Conservation (phyloP, 1,284 basidiomycete species). For the Sparassis latifolia region DNA sequence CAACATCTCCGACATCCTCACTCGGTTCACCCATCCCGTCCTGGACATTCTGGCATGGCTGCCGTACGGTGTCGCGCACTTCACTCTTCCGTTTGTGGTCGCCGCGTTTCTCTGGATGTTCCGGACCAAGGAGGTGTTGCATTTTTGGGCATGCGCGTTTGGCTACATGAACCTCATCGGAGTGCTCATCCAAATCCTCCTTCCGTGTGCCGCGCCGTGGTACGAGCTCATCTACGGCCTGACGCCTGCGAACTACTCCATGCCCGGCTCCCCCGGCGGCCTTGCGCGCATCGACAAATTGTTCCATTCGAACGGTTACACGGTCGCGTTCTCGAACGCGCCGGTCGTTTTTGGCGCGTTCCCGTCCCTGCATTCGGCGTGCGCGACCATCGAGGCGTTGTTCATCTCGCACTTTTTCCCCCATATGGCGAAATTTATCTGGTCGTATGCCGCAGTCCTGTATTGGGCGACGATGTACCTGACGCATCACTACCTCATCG, state of each 20-base stretch:
- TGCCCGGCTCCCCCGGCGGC: slow-evolving; percentile 91
- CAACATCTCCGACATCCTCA: slow-evolving; percentile 95
- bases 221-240: slow-evolving; percentile 97
- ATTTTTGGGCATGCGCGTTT: slow-evolving; percentile 85
- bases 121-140: slow-evolving; percentile 73
- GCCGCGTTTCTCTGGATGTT: slow-evolving; percentile 76
- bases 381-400: slow-evolving; percentile 88
- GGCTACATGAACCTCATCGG: slow-evolving; percentile 93
- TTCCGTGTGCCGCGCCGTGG: slow-evolving; percentile 96
- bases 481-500: slow-evolving; percentile 96
- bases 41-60: slow-evolving; percentile 95
- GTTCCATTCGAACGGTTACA: slow-evolving; percentile 78
- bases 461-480: slow-evolving; percentile 99
- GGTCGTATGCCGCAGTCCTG: slow-evolving; percentile 82
- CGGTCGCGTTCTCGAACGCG: slow-evolving; percentile 78
- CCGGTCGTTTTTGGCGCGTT: slow-evolving; percentile 97
- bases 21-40: slow-evolving; percentile 86
- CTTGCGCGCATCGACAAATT: slow-evolving; percentile 89
- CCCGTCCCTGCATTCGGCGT: slow-evolving; percentile 88
- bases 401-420: slow-evolving; percentile 97
- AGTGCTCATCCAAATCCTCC: slow-evolving; percentile 83
- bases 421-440: slow-evolving; percentile 58
- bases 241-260: slow-evolving; percentile 88
- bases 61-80: slow-evolving; percentile 93
- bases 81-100: slow-evolving; percentile 77